Evolutionary conservation across 2,329 filamentous ascomycete species (phyloP), one percentile per base, ranked within the genome.

Genomic region (Penicillium sp.): DNA sequence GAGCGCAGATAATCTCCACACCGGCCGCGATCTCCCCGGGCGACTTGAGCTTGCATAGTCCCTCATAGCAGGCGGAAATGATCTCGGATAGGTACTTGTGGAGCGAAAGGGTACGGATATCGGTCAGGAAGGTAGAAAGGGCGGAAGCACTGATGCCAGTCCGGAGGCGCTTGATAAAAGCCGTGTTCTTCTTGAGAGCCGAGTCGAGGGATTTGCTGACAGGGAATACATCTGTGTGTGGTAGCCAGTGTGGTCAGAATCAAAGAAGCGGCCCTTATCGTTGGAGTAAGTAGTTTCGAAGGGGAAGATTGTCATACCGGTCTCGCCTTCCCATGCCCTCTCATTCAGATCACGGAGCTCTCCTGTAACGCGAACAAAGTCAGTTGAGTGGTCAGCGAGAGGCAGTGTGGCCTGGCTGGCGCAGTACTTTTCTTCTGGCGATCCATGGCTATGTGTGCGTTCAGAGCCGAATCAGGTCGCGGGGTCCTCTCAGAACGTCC

Each of bases 71-170:
- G 64, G 94, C 94, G 24, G 93, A 93, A 71, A 97, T 93, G 69
- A 98, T 96, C 80, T 98, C 94, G 69, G 94, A 97, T 17, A 98
- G 88, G 79, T 98, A 98, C 77, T 97, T 97, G 84, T 94, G 92
- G 55, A 98, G 85, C 69, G 93, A 97, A 30, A 98, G 85, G 28
- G 92, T 91, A 71, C 91, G 89, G 71, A 97, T 93, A 75, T 98
- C 94, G 76, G 94, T 88, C 53, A 97, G 82, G 79, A 98, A 96
- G 62, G 92, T 95, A 68, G 86, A 83, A 58, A 93, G 88, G 59
- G 91, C 91, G 60, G 92, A 84, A 53, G 91, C 82, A 66, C 91
- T 93, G 66, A 98, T 89, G 63, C 92, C 91, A 61, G 94, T 97
- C 70, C 94, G 91, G 59, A 98, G 85, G 73, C 94, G 92, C 80